A percentile compares a stretch with the other conserved stretches of the same genome.
Evolutionary conservation across 2,329 filamentous ascomycete species (phyloP).

Genomic region (Leptographium wingfieldii): DNA sequence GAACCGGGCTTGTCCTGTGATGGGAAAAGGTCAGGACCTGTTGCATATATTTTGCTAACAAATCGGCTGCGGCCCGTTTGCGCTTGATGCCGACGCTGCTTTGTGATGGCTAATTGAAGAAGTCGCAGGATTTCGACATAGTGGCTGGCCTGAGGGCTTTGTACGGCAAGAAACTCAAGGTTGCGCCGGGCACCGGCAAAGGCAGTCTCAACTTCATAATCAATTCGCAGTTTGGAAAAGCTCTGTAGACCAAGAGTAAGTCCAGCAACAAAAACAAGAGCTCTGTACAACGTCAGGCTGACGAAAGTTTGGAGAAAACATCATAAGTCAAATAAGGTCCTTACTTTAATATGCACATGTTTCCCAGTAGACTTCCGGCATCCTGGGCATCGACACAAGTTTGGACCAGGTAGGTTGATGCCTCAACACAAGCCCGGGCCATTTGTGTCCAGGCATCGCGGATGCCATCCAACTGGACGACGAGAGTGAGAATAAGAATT

Average conservation of each 20-base stretch:
- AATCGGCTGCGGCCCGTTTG: constrained; percentile 30
- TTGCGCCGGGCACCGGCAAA: constrained; percentile 9
- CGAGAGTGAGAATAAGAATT: constrained; percentile 9
- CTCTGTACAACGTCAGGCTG: constrained; percentile 19
- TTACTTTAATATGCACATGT: constrained; percentile 7
- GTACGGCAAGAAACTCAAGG: constrained; percentile 2
- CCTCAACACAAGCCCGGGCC: constrained; percentile 12
- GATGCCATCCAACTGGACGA: not conserved
- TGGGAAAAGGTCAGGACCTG: not conserved
- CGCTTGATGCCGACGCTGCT: constrained; percentile 15
- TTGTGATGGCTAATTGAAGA: constrained; percentile 11
- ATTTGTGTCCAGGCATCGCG: constrained; percentile 6
- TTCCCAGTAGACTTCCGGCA: constrained; percentile 9
- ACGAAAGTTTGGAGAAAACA: too few relatives aligned
- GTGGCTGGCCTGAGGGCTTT: constrained; percentile 12
- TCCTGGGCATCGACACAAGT: constrained; percentile 11
- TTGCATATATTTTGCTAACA: not conserved
- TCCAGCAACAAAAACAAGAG: constrained; percentile 42
- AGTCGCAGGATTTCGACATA: constrained; percentile 11
- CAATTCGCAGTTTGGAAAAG: constrained; percentile 2
- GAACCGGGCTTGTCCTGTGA: too few relatives aligned
- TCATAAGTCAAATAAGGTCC: not conserved
- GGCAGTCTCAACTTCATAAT: constrained; percentile 9
- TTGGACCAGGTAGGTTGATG: constrained; percentile 12
- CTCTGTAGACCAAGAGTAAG: constrained; percentile 38